Evolutionary conservation across 2,329 filamentous ascomycete species (phyloP), one percentile per base, ranked within the genome.

Genomic region (Clarireedia monteithiana): DNA sequence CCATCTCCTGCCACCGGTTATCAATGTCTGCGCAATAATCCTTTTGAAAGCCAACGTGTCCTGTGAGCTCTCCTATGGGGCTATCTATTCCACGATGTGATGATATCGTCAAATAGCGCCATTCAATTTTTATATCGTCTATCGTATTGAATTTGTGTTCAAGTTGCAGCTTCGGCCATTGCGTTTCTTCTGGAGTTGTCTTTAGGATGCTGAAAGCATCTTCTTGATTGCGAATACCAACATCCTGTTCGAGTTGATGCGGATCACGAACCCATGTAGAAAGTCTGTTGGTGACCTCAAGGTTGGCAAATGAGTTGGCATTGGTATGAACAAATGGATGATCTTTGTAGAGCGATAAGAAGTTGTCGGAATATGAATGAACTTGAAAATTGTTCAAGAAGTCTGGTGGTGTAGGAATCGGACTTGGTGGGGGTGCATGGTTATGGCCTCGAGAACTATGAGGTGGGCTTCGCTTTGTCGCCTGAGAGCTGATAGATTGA

Each of bases 181-280:
- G 63, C 45, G 66, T 54, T 10, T 54, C 56, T 38, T 65, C 58
- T 34, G 64, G 50, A 30, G 55, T 54, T 14, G 64, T 56, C 50
- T 62, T 79, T 71, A 69, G 56, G 14, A 59, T 58, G 42, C 78
- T 84, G 67, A 96, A 92, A 26, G 94, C 84, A 48, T 94, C 63
- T 74, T 77, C 14, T 81, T 79, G 30, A 34, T 34, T 9, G 10
- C 30, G 30, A 12, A 34, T 34, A 42, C 86, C 85, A 0, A 85
- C 82, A 60, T 89, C 87, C 56, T 77, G 73, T 51, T 80, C 78
- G 62, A 95, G 77, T 10, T 82, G 83, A 12, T 84, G 82, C 1
- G 83, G 81, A 59, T 95, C 86, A 56, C 82, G 83, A 26, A 95
- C 77, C 91, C 92, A 97, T 3, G 79, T 76, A 0, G 87, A 85